phyloP scores from a whole-genome alignment of 352 stramenopile species.

The Globisporangium heterothallicum region DNA sequence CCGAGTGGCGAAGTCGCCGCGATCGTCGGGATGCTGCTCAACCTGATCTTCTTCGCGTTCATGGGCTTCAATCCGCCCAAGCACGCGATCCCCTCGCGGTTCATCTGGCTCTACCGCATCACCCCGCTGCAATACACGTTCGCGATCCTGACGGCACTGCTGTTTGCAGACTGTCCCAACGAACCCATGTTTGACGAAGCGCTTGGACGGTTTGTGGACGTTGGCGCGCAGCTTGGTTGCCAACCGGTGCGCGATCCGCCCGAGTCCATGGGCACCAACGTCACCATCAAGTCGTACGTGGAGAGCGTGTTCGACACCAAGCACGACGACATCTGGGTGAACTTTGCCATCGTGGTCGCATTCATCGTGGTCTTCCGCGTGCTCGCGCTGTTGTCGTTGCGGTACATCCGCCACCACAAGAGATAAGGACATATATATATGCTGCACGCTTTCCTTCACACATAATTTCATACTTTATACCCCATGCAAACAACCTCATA shows the following conservation, averaged over 20 bases:
- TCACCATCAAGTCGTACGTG: conserved; percentile 54
- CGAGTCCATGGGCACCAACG: conserved; percentile 23
- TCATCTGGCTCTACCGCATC: conserved; percentile 11
- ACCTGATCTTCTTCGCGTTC: conserved; percentile 37
- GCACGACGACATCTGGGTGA: conserved; percentile 33
- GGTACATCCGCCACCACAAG: conserved; percentile 18
- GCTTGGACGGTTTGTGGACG: conserved; percentile 18
- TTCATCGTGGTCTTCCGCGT: conserved; percentile 48
- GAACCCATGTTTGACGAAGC: conserved; percentile 8
- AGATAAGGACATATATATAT: too few relatives aligned
- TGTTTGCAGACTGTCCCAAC: conserved; percentile 4
- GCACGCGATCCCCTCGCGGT: conserved; percentile 7
- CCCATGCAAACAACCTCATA: too few relatives aligned
- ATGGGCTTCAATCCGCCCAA: conserved; percentile 30
- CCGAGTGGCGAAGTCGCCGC: conserved; percentile 20
- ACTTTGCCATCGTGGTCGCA: conserved; percentile 43
- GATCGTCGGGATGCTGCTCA: conserved; percentile 16
- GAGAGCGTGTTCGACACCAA: conserved; percentile 49
- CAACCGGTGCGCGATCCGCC: conserved; percentile 46
- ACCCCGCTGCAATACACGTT: conserved; percentile 4
- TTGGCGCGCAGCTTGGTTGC: conserved; percentile 47
- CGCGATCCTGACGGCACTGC: background rate
- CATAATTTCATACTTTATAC: too few relatives aligned
- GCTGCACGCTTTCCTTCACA: too few relatives aligned
- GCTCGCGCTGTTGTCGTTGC: conserved; percentile 31